Evolutionary conservation across 805 yeast genomes (phyloP), one percentile per base, ranked within the genome.

Genomic region (Kodamaea hsintzibuensis): DNA sequence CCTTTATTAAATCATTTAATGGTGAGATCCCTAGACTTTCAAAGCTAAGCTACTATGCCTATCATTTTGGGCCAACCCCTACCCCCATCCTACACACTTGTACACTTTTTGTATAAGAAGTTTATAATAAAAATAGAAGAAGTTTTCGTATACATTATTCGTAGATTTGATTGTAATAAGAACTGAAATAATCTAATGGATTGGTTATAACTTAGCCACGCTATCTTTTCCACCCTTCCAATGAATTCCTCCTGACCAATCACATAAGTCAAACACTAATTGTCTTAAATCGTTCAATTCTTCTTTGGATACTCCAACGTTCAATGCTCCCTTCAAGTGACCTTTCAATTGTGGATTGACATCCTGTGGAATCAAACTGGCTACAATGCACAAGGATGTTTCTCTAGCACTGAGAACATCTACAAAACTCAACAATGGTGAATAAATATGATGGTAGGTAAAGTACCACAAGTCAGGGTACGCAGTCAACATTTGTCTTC

Each of bases 321-420:
- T 91, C 49, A 85, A 57, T 0, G 97, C 97, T 0, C 98, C 98
- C 66, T 80, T 82, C 56, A 92, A 76, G 66, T 92, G 98, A 0
- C 98, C 98, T 69, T 90, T 89, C 59, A 92, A 76, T 62, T 92
- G 97, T 0, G 97, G 96, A 60, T 89, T 90, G 9, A 92, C 97
- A 68, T 92, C 96, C 65, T 90, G 97, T 1, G 98, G 97, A 9
- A 92, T 84, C 59, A 92, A 77, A 56, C 93, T 80, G 0, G 96
- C 85, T 14, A 92, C 81, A 1, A 92, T 83, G 33, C 90, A 85
- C 55, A 90, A 65, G 33, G 93, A 84, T 1, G 97, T 87, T 58
- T 91, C 96, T 57, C 75, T 77, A 1, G 88, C 84, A 3, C 77
- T 64, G 27, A 92, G 69, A 1, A 90, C 77, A 2, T 78, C 85